These are phyloP conservation scores for Xerocomus spinulosus DNA, from an alignment of 768 basidiomycete genomes.

Conservation along the genomic window DNA sequence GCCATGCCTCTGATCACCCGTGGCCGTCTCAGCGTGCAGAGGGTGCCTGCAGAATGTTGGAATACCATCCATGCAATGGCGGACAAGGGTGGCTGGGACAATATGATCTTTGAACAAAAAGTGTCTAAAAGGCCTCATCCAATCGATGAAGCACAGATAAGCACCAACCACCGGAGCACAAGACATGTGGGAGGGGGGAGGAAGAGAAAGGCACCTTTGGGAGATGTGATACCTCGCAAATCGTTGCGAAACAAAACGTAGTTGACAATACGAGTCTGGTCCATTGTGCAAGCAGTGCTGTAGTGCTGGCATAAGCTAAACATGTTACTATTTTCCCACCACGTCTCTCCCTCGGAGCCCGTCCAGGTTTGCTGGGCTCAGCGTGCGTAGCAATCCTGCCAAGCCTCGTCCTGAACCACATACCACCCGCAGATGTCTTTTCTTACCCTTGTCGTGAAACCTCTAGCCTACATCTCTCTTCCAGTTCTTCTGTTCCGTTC, in stretches of 20 bases:
- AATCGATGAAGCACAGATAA: not conserved
- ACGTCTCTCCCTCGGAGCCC: slow-evolving; percentile 21
- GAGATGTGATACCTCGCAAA: slow-evolving; percentile 11
- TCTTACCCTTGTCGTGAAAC: slow-evolving; percentile 55
- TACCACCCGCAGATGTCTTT: slow-evolving; percentile 51
- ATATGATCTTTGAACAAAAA: slow-evolving; percentile 38
- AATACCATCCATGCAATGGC: slow-evolving; percentile 56
- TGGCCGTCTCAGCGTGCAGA: slow-evolving; percentile 85
- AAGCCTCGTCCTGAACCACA: slow-evolving; percentile 10
- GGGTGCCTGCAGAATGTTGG: slow-evolving; percentile 65
- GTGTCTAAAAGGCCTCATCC: not conserved
- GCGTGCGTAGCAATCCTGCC: slow-evolving; percentile 21
- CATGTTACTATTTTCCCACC: slow-evolving; percentile 26
- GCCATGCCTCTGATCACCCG: slow-evolving; percentile 77
- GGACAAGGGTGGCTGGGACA: slow-evolving; percentile 75
- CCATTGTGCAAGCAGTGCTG: too few species aligned
- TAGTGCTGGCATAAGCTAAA: not conserved
- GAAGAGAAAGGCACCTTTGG: slow-evolving; percentile 22
- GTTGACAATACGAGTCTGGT: not conserved
- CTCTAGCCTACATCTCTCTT: slow-evolving; percentile 73
- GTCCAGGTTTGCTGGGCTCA: slow-evolving; percentile 20
- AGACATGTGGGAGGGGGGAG: not conserved
- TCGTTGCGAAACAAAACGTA: slow-evolving; percentile 19
- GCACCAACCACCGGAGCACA: not conserved
- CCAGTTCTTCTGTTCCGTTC: slow-evolving; percentile 63